Evolutionary conservation across 2,329 filamentous ascomycete genomes (phyloP), one percentile per base, ranked within the genome.

Genomic region (Colletotrichum chlorophyti): DNA sequence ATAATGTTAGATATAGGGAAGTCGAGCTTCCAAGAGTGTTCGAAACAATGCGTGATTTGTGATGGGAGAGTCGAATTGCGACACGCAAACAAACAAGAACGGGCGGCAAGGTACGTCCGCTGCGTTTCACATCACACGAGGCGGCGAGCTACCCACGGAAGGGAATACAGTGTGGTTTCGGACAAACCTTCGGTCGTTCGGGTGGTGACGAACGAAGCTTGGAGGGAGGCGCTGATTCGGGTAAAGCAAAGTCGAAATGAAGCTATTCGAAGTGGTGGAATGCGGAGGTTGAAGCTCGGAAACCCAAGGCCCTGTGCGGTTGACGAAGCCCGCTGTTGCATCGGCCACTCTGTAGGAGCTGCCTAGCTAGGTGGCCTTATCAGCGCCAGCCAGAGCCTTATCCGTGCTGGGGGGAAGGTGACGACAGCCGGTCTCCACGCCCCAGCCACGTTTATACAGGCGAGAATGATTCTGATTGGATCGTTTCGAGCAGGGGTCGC

Each of bases 1-100:
- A 77, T 78, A 63, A 52, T 71, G 68, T 46, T 62, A 58, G 47
- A 37, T 42, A n/a, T n/a, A n/a, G 19, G 53, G 32, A 51, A 60
- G 50, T 42, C 58, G 29, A 58, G 53, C 46, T 58, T 47, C 53
- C 58, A 34, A 31, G 35, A 21, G 15, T 14, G 17, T 31, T 23
- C 29, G 24, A 46, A 17, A 52, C 15, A 40, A 15, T 43, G 31
- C 21, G 40, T 17, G 21, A 32, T 15, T 42, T 57, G 38, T 26
- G 24, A 53, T 40, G 37, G 47, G 29, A 9, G 32, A 17, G 31
- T 14, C 4, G 34, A 32, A 35, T 43, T 57, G 58, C 51, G 58
- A 57, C 27, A 48, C 46, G 53, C 50, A 58, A 47, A 47, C 46
- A 62, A 53, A 35, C 54, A 35, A 24, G 23, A 31, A 51, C 35